Conservation (phyloP, 2,329 filamentous ascomycete genomes). For the Neonectria sp. region DNA sequence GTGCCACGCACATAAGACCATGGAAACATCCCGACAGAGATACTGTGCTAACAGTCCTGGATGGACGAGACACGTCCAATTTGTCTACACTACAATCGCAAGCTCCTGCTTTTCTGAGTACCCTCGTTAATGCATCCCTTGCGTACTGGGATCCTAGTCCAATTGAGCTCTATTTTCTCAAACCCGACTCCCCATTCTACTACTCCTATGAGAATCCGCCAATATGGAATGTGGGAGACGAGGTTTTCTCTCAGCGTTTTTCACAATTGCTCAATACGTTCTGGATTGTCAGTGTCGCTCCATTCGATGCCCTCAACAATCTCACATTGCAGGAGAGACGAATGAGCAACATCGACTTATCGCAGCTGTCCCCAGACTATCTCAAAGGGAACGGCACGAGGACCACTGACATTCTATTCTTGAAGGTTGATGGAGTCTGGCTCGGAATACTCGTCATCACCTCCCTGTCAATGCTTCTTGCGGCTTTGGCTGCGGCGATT, state of each 20-base stretch:
- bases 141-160: background rate
- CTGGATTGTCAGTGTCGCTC: conserved; percentile 20
- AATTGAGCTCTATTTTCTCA: conserved; percentile 12
- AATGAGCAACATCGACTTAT: background rate
- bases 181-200: conserved; percentile 20
- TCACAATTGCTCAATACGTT: conserved; percentile 21
- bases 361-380: background rate
- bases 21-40: too few species aligned
- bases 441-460: conserved; percentile 11
- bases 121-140: conserved; percentile 2
- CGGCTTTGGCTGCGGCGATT: conserved; percentile 9
- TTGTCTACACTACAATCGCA: too few species aligned
- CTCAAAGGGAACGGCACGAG: background rate
- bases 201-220: background rate
- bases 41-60: too few species aligned
- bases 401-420: background rate
- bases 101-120: conserved; percentile 5
- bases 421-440: conserved; percentile 15
- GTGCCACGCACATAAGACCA: background rate
- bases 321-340: background rate
- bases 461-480: conserved; percentile 12
- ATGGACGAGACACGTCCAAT: too few species aligned
- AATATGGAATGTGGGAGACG: background rate
- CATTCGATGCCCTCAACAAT: conserved; percentile 10
- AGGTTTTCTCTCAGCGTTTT: conserved; percentile 11